Percentiles rank a stretch among this genome's conserved stretches.
Conservation (phyloP, 306 rosid genomes). For the Ormosia emarginata region DNA sequence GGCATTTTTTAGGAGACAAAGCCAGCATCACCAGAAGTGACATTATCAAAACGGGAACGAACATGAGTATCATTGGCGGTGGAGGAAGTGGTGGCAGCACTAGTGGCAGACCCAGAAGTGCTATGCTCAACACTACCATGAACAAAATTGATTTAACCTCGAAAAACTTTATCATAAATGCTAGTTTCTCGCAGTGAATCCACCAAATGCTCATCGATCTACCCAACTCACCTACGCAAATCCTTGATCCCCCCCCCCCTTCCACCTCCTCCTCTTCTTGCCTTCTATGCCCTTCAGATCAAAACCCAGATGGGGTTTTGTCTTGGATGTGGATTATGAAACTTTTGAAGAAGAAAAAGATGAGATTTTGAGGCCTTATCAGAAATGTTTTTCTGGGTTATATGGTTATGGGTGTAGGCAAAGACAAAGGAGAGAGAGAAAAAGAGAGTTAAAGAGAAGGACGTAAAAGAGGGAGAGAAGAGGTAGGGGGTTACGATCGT, state of each 20-base stretch:
- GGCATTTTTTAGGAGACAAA: background rate
- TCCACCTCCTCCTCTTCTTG: background rate
- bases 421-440: no score
- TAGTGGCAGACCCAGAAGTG: slow-evolving; percentile 30
- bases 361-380: background rate
- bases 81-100: slow-evolving; percentile 37
- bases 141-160: slow-evolving; percentile 14
- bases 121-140: background rate
- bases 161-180: slow-evolving; percentile 1
- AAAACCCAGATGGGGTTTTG: background rate
- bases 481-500: no score
- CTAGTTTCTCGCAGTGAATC: background rate
- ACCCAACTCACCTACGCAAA: background rate
- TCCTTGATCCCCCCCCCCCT: background rate
- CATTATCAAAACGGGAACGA: slow-evolving; percentile 28
- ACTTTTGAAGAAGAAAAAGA: background rate
- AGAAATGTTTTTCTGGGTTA: no score
- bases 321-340: background rate
- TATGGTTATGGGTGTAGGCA: no score
- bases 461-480: no score
- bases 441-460: no score
- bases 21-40: slow-evolving; percentile 26
- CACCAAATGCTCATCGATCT: background rate
- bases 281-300: background rate
- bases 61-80: slow-evolving; percentile 31